Base-by-base conservation (phyloP, 1,139 yeast genomes). In the Blastobotrys proliferans region DNA sequence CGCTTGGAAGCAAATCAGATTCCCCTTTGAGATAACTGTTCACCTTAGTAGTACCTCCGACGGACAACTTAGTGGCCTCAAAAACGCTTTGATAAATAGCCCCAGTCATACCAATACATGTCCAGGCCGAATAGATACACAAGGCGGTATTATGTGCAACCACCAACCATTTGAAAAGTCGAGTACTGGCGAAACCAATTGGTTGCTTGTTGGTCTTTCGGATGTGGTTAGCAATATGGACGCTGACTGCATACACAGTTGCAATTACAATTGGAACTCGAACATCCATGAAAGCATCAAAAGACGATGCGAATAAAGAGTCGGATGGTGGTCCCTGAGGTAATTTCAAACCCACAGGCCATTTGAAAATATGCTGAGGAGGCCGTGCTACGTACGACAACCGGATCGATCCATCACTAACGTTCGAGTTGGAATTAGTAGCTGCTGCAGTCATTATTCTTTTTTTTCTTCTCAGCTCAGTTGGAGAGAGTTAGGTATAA, bases 121-220 rank as follows among this genome's bases (percentile, higher is more conserved):
- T 81, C 87, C 87, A 81, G 25, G 76, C 74, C 3, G 87, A 80
- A 65, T 81, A 82, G 22, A 69, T 62, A 58, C 87, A 81, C 38
- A 82, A 72, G 37, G 76, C 73, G 17, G 78, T 56, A 58, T 82
- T 82, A 64, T 82, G 92, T 33, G 77, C 55, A 17, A 81, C 61
- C 14, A 82, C 87, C 47, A 81, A 70, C 32, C 66, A 43, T 57
- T 76, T 76, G 70, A 82, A 82, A 24, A 64, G 37, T 2, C 53
- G 47, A 14, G 74, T 67, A 38, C 66, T 70, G 19, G 85, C 68
- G 46, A 82, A 65, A 18, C 63, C 51, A 48, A 68, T 69, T 2
- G 90, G 87, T 31, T 77, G 82, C 17, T 83, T 69, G 28, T 67
- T 53, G 59, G 64, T 58, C 67, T 72, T 53, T 51, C 68, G 58